Evolutionary conservation across 768 basidiomycete species (phyloP).

Genomic region (Trametes cinnabarina): DNA sequence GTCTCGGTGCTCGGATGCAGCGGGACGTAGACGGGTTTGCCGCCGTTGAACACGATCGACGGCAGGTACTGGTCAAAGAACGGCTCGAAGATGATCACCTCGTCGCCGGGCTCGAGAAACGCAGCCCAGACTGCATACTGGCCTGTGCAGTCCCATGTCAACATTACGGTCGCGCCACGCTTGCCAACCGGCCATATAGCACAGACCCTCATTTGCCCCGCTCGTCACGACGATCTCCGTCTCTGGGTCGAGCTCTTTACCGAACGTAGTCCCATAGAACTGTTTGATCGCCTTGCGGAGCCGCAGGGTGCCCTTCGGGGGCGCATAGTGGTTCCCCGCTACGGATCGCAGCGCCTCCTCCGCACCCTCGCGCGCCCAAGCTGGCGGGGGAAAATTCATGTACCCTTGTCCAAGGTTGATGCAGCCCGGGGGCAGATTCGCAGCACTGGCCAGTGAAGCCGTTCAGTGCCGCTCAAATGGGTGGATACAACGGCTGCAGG

Average conservation of each 20-base stretch:
- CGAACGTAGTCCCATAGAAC: slow-evolving; percentile 69
- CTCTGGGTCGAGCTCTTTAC: slow-evolving; percentile 76
- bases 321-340: slow-evolving; percentile 80
- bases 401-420: slow-evolving; percentile 90
- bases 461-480: too few species aligned
- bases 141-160: slow-evolving; percentile 43
- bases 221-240: slow-evolving; percentile 91
- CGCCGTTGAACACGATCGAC: slow-evolving; percentile 90
- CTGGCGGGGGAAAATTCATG: slow-evolving; percentile 88
- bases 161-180: neutral
- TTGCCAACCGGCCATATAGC: neutral
- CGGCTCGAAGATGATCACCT: slow-evolving; percentile 98
- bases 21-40: slow-evolving; percentile 90
- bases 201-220: slow-evolving; percentile 90
- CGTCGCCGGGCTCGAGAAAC: slow-evolving; percentile 87
- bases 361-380: slow-evolving; percentile 75
- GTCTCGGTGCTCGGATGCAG: slow-evolving; percentile 70
- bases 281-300: slow-evolving; percentile 83
- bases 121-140: slow-evolving; percentile 91
- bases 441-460: too few species aligned
- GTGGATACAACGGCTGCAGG: neutral
- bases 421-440: slow-evolving; percentile 83
- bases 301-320: slow-evolving; percentile 85
- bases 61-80: slow-evolving; percentile 96
- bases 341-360: slow-evolving; percentile 60